Percentiles rank a stretch among this genome's conserved stretches.
These are phyloP conservation scores for Nissolia schottii DNA, from an alignment of 306 rosid genomes.

Conservation along the genomic window DNA sequence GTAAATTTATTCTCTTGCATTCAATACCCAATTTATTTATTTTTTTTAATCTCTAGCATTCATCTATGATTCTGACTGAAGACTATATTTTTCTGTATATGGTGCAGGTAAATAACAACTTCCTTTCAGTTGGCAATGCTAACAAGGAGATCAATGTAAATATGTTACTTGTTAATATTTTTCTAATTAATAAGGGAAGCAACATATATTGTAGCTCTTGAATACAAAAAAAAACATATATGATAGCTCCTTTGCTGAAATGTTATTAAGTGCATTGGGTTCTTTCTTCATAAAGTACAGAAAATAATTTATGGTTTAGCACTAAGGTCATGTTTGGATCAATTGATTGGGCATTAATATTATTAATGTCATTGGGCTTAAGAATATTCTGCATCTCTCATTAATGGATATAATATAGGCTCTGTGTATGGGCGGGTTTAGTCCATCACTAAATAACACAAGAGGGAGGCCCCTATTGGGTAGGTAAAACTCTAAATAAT, in stretches of 20 bases:
- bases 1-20: neutral
- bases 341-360: no score
- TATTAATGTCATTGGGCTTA: no score
- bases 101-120: constrained; percentile 96
- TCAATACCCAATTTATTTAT: no score
- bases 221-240: no score
- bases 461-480: no score
- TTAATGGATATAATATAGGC: no score
- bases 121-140: constrained; percentile 91
- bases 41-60: constrained; percentile 2
- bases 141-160: constrained; percentile 84
- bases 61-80: constrained; percentile 22
- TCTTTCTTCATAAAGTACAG: neutral
- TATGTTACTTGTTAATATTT: constrained; percentile 10
- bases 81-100: constrained; percentile 15
- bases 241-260: constrained; percentile 8
- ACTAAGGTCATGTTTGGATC: neutral
- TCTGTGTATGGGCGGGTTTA: no score
- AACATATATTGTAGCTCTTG: no score
- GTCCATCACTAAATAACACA: no score
- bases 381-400: no score
- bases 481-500: neutral
- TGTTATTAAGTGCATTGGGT: neutral
- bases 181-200: neutral
- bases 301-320: neutral